Conservation (phyloP, 148 eudicot genomes). For the Beta vulgaris region DNA sequence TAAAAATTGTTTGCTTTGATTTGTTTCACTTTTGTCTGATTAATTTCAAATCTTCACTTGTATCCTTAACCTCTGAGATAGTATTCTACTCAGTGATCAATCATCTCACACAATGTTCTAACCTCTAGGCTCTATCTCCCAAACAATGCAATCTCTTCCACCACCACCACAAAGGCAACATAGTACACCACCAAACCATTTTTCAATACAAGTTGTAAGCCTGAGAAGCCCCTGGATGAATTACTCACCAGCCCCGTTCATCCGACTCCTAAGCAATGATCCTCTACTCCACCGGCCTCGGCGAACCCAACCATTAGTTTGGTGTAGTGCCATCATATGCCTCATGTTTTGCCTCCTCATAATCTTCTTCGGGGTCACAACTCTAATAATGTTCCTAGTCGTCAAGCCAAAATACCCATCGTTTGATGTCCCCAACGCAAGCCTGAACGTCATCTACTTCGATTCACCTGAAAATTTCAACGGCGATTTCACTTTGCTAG, state of each 20-base stretch:
- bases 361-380: constrained; percentile 61
- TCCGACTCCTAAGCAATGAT: constrained; percentile 27
- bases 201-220: constrained; percentile 21
- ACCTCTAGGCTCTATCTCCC: no score
- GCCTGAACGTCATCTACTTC: constrained; percentile 61
- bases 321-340: constrained; percentile 74
- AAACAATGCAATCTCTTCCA: constrained; percentile 26
- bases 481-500: constrained; percentile 64
- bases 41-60: constrained; percentile 16
- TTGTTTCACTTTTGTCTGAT: constrained; percentile 27
- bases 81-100: constrained; percentile 10
- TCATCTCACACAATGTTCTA: neutral
- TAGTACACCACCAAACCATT: constrained; percentile 18
- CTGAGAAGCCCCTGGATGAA: constrained; percentile 12
- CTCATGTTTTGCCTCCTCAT: constrained; percentile 60
- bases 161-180: constrained; percentile 29
- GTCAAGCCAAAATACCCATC: constrained; percentile 60
- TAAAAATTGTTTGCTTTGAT: constrained; percentile 30
- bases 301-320: constrained; percentile 64
- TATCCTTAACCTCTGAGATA: neutral
- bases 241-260: constrained; percentile 26
- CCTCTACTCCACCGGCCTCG: constrained; percentile 50
- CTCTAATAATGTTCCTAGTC: constrained; percentile 52
- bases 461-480: constrained; percentile 64
- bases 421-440: constrained; percentile 70